Evolutionary conservation across 345 rosid species (phyloP), one percentile per base, ranked within the genome.

Genomic region (Pelargonium nanum): DNA sequence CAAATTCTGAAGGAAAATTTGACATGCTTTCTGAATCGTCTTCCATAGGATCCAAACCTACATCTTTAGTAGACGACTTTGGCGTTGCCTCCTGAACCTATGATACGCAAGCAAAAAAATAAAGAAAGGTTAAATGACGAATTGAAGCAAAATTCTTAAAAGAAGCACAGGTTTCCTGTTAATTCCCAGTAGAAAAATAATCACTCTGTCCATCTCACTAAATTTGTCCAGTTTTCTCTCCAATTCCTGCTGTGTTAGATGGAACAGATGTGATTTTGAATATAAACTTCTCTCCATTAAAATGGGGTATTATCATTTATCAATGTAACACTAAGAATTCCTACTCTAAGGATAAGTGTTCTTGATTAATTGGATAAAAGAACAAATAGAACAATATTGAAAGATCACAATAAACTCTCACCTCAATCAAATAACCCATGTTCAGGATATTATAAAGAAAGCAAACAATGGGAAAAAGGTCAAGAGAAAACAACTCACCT

Each of bases 31-130:
- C 73, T 59, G 66, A 56, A 45, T 73, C 78, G 51, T 80, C 93
- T 63, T 73, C 70, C 52, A 85, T 85, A 7, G 93, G 95, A 70
- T 87, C 95, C 78, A 87, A 67, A 4, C 80, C 96, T 26, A 87
- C 76, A 52, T 87, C 93, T 72, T 73, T 86, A 60, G 81, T 80
- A 53, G n/a, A 66, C 60, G 40, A 80, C 72, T 72, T 61, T 59
- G 70, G 28, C 55, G 70, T 80, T 55, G 76, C 68, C 50, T 70
- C 88, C 66, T 79, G 82, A 67, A 71, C 85, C 88, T 79, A 67
- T 57, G 60, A 74, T 61, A 60, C 60, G 67, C 20, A 53, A 16
- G 81, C n/a, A n/a, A n/a, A n/a, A n/a, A n/a, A n/a, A n/a, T n/a
- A n/a, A 52, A 59, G 26, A 52, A 12, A 51, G 0, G 48, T 48